Percentiles rank a stretch among this genome's conserved stretches.
Conservation (phyloP, 2,329 filamentous ascomycete species). For the Neopestalotiopsis sp. region DNA sequence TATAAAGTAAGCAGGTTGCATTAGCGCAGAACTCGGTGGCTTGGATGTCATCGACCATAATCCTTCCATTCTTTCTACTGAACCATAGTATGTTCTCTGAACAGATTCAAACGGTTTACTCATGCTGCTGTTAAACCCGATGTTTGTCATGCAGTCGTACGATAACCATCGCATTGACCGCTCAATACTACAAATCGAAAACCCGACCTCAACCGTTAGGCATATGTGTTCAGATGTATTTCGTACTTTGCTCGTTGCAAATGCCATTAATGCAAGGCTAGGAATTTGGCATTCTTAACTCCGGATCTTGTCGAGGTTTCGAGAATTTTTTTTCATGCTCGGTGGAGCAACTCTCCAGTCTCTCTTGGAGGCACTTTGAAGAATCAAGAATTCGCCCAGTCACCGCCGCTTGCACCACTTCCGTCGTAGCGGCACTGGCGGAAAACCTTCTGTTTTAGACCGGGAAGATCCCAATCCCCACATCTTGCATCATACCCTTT, state of each 20-base stretch:
- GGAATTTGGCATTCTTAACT: neutral
- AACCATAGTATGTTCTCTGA: neutral
- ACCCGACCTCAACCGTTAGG: neutral
- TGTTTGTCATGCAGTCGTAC: neutral
- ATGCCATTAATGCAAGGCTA: neutral
- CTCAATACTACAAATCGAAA: neutral
- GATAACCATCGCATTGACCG: neutral
- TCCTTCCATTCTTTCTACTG: too few relatives aligned
- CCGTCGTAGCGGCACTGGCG: neutral
- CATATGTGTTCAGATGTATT: too few relatives aligned
- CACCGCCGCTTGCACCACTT: neutral
- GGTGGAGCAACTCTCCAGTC: neutral
- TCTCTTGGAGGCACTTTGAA: neutral
- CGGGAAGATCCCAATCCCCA: neutral
- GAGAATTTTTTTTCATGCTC: neutral
- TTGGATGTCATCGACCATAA: neutral
- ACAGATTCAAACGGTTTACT: neutral
- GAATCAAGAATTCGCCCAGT: neutral
- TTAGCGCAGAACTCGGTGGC: neutral
- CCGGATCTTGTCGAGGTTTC: neutral
- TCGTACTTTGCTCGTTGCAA: too few relatives aligned
- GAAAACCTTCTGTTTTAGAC: neutral
- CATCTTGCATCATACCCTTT: neutral
- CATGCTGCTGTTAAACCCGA: neutral
- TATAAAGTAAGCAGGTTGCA: conserved; percentile 10